Evolutionary conservation across 1,284 basidiomycete species (phyloP).

Genomic region (Hemileia vastatrix): DNA sequence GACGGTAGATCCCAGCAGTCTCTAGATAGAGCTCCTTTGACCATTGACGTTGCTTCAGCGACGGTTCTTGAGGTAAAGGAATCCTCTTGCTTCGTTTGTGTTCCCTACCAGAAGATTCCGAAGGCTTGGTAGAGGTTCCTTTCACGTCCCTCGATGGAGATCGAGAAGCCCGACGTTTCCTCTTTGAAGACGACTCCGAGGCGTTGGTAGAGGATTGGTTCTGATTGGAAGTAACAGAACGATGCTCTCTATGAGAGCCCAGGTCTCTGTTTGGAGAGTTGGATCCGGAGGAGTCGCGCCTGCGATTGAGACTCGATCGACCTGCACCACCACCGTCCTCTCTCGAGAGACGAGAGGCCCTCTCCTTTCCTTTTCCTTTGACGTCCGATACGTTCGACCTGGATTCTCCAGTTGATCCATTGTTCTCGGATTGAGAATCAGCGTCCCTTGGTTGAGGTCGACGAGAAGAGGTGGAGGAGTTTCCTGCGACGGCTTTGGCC

Average conservation of each 20-base stretch:
- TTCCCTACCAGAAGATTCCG: not conserved
- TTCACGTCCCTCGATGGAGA: not conserved
- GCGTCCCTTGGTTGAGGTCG: not conserved
- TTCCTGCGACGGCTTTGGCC: not conserved
- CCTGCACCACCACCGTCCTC: not conserved
- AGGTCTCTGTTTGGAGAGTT: not conserved
- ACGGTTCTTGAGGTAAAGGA: not conserved
- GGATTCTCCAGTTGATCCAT: not conserved
- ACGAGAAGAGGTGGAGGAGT: not conserved
- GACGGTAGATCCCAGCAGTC: conserved; percentile 27
- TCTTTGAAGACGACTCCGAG: not conserved
- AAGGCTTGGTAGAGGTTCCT: not conserved
- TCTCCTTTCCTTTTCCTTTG: not conserved
- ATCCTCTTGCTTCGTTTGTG: not conserved
- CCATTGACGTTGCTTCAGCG: conserved; percentile 1
- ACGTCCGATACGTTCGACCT: not conserved
- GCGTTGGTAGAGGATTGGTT: not conserved
- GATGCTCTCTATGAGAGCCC: not conserved
- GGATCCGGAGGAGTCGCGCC: not conserved
- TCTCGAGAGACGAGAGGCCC: not conserved
- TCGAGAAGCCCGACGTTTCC: not conserved
- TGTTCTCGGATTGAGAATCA: not conserved
- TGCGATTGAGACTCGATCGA: not conserved
- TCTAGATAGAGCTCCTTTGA: conserved; percentile 15
- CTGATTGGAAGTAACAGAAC: not conserved